phyloP scores from a whole-genome alignment of 2,329 filamentous ascomycete species.

The Rosellinia necatrix region DNA sequence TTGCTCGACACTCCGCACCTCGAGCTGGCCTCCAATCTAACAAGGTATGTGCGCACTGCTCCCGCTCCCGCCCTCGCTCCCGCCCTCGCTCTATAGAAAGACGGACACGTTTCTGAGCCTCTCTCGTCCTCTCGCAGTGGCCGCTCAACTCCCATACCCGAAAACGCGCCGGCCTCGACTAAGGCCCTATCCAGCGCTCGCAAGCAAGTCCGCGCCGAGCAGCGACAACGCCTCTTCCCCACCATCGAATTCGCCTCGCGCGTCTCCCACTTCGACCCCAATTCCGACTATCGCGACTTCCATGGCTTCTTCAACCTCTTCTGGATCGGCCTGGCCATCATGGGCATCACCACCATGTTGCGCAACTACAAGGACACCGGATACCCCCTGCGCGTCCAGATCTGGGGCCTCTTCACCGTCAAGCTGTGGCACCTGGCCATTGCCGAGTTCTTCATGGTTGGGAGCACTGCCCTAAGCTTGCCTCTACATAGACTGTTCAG shows the following conservation, averaged over 20 bases:
- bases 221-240: constrained; percentile 84
- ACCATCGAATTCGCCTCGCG: constrained; percentile 89
- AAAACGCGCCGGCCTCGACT: constrained; percentile 90
- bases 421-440: constrained; percentile 87
- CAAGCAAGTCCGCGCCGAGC: constrained; percentile 80
- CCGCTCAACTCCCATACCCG: constrained; percentile 79
- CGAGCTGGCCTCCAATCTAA: constrained; percentile 48
- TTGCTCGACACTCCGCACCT: constrained; percentile 43
- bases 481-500: constrained; percentile 74
- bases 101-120: constrained; percentile 22
- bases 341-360: constrained; percentile 93
- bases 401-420: constrained; percentile 85
- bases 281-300: constrained; percentile 91
- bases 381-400: constrained; percentile 79
- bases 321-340: constrained; percentile 95
- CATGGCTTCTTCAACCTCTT: constrained; percentile 97
- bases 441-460: constrained; percentile 85
- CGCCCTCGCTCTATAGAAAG: not conserved
- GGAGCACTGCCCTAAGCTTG: constrained; percentile 71
- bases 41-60: constrained; percentile 45
- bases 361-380: constrained; percentile 95
- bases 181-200: constrained; percentile 84
- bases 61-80: not conserved
- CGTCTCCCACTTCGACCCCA: constrained; percentile 93
- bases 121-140: constrained; percentile 66